These are phyloP conservation scores for Venturia nashicola DNA, from an alignment of 2,329 filamentous ascomycete species.

Conservation along the genomic window DNA sequence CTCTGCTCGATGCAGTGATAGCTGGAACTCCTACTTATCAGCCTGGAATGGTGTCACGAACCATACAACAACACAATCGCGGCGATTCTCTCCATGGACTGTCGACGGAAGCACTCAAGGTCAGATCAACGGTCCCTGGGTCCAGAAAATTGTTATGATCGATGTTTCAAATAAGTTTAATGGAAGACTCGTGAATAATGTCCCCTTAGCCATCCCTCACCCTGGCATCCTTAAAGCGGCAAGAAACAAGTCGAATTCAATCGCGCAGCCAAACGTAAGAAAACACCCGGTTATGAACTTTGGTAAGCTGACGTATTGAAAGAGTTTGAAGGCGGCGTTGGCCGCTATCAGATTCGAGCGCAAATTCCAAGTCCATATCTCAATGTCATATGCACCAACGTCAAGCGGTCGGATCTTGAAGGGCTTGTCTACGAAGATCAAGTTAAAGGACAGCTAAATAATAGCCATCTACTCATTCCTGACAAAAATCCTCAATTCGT, in stretches of 20 bases:
- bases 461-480: too few species aligned
- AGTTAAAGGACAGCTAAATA: not conserved
- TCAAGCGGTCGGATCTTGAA: not conserved
- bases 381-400: not conserved
- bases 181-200: not conserved
- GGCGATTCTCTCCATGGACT: not conserved
- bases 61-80: not conserved
- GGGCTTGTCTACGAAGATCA: not conserved
- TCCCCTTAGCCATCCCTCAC: not conserved
- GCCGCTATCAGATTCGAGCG: not conserved
- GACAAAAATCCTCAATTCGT: not conserved
- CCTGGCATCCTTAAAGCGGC: not conserved
- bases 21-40: not conserved
- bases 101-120: not conserved
- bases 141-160: not conserved
- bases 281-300: not conserved
- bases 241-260: not conserved
- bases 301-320: not conserved
- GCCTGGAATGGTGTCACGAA: not conserved
- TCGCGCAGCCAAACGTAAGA: not conserved
- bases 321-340: not conserved
- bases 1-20: not conserved
- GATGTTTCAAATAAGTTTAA: too few species aligned
- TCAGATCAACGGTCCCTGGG: not conserved
- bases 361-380: not conserved